Evolutionary conservation across 768 basidiomycete genomes (phyloP).

Genomic region (Leccinum ochraceum): DNA sequence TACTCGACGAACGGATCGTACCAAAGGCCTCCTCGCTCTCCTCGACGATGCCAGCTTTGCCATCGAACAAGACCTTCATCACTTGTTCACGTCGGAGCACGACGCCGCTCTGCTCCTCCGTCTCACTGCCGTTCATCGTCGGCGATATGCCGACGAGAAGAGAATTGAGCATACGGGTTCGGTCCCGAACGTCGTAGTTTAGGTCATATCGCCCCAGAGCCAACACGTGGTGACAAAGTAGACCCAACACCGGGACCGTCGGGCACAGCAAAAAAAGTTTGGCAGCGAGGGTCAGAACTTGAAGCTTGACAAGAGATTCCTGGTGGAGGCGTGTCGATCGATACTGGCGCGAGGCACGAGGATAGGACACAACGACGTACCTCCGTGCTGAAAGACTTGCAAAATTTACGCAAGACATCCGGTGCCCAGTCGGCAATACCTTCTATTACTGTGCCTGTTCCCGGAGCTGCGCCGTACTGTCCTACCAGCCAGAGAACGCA

Average conservation of each 20-base stretch:
- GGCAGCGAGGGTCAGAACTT: conserved; percentile 81
- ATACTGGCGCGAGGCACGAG: background rate
- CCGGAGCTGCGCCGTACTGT: conserved; percentile 64
- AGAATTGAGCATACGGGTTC: conserved; percentile 74
- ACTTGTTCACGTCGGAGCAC: conserved; percentile 83
- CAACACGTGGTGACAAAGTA: conserved; percentile 73
- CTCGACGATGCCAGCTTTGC: conserved; percentile 55
- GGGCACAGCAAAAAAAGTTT: conserved; percentile 77
- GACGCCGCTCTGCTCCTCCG: conserved; percentile 65
- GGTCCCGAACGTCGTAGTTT: conserved; percentile 90
- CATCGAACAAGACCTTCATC: conserved; percentile 73
- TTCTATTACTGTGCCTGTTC: conserved; percentile 40
- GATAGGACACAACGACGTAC: conserved; percentile 37
- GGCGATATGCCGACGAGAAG: conserved; percentile 61
- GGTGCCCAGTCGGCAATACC: conserved; percentile 81
- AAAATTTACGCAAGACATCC: conserved; percentile 81
- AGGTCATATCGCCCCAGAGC: conserved; percentile 84
- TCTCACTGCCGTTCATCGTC: conserved; percentile 35
- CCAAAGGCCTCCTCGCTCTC: conserved; percentile 36
- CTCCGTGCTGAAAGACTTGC: conserved; percentile 73
- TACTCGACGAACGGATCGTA: conserved; percentile 22
- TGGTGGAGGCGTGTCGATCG: conserved; percentile 29
- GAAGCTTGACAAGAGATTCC: conserved; percentile 73
- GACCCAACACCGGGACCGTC: conserved; percentile 46
- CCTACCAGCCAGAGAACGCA: conserved; percentile 94